These are phyloP conservation scores for Sporothrix variecibatus DNA, from an alignment of 2,329 filamentous ascomycete species.

Conservation along the genomic window DNA sequence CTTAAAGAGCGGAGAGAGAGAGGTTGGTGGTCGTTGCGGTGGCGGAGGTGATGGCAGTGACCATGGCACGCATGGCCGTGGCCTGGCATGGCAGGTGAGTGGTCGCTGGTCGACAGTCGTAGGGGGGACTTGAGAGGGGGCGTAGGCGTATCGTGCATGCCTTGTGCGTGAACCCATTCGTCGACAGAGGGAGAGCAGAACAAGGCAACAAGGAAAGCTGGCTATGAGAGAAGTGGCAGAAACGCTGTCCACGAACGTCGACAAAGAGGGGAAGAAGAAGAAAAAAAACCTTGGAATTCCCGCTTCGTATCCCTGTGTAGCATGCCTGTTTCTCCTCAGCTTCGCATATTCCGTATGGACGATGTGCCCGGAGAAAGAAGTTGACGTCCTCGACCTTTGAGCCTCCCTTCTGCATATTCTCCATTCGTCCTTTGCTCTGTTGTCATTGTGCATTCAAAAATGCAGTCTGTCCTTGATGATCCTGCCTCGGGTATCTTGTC, in stretches of 20 bases:
- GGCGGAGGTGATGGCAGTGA: neutral
- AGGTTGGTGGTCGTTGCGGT: neutral
- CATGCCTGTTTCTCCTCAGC: slow-evolving; percentile 15
- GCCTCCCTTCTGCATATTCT: neutral
- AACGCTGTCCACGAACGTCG: neutral
- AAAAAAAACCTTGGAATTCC: slow-evolving; percentile 6
- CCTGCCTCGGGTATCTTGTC: neutral
- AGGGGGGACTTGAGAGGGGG: neutral
- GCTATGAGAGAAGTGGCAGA: neutral
- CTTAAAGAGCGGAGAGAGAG: neutral
- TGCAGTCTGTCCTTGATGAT: neutral
- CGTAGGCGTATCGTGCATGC: slow-evolving; percentile 8
- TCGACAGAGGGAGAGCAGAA: neutral
- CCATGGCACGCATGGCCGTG: neutral
- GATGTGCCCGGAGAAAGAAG: neutral
- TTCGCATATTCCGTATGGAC: neutral
- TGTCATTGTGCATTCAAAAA: neutral
- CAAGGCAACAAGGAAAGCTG: neutral
- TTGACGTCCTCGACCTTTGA: too few species aligned
- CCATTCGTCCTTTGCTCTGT: neutral
- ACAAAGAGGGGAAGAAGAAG: neutral
- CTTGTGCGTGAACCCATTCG: neutral
- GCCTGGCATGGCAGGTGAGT: neutral
- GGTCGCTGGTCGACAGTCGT: neutral
- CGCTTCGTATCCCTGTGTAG: slow-evolving; percentile 12